These are phyloP conservation scores for Eucalyptus pauciflora DNA, from an alignment of 345 rosid species.

Conservation along the genomic window DNA sequence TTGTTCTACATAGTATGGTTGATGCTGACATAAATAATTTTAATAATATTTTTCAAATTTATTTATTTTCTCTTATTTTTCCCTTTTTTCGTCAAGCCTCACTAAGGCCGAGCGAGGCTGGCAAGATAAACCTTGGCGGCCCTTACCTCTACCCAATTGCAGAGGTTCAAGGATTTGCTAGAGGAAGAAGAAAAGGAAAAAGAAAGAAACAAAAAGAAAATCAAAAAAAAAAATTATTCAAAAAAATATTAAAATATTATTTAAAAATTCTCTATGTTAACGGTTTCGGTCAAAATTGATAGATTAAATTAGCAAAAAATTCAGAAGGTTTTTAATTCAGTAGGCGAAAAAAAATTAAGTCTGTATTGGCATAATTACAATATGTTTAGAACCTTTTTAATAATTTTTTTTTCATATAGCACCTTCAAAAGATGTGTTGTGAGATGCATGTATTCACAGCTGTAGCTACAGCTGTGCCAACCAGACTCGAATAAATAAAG, in stretches of 20 bases:
- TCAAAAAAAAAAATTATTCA: too few relatives aligned
- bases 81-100: too few relatives aligned
- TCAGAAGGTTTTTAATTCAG: neutral
- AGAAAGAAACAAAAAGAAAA: too few relatives aligned
- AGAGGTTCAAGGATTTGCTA: fast-evolving
- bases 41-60: too few relatives aligned
- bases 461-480: neutral
- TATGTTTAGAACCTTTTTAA: fast-evolving
- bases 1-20: fast-evolving
- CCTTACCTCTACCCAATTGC: neutral
- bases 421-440: neutral
- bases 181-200: neutral
- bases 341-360: too few relatives aligned
- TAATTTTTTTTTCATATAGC: too few relatives aligned
- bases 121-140: neutral
- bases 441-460: neutral
- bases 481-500: neutral
- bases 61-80: too few relatives aligned
- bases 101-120: fast-evolving
- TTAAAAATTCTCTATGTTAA: too few relatives aligned
- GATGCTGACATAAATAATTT: fast-evolving
- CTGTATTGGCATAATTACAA: fast-evolving
- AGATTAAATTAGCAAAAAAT: fast-evolving
- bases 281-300: fast-evolving
- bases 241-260: too few relatives aligned